These are phyloP conservation scores for Scorias spongiosa DNA, from an alignment of 2,329 filamentous ascomycete genomes.

Conservation along the genomic window DNA sequence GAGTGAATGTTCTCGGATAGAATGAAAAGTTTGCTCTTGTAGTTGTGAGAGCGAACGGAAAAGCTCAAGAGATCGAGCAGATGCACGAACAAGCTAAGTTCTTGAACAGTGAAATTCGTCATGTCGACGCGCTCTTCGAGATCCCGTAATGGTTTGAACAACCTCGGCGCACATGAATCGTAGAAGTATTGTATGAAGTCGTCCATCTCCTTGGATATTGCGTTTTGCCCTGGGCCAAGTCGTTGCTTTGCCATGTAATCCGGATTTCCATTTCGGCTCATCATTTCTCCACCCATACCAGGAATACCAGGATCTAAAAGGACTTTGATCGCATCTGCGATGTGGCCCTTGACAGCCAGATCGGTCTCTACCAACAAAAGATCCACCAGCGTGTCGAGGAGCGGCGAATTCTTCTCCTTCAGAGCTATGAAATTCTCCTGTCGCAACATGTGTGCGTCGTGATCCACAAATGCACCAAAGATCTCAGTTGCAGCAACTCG, in stretches of 20 bases:
- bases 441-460: slow-evolving; percentile 88
- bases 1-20: slow-evolving; percentile 62
- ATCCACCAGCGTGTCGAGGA: slow-evolving; percentile 88
- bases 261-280: slow-evolving; percentile 42
- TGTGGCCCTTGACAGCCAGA: slow-evolving; percentile 84
- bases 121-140: slow-evolving; percentile 46
- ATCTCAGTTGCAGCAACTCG: slow-evolving; percentile 89
- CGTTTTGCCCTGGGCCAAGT: slow-evolving; percentile 10
- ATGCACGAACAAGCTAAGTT: slow-evolving; percentile 82
- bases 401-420: slow-evolving; percentile 65
- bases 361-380: slow-evolving; percentile 82
- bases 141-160: slow-evolving; percentile 76
- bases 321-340: slow-evolving; percentile 89
- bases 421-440: slow-evolving; percentile 86
- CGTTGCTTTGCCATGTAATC: slow-evolving; percentile 53
- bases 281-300: slow-evolving; percentile 43
- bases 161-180: slow-evolving; percentile 64
- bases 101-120: slow-evolving; percentile 54
- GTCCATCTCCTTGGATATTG: slow-evolving; percentile 28
- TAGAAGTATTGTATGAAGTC: slow-evolving; percentile 81
- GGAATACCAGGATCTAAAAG: slow-evolving; percentile 61
- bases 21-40: slow-evolving; percentile 78
- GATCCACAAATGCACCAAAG: slow-evolving; percentile 83
- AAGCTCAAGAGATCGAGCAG: slow-evolving; percentile 87
- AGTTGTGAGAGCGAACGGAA: slow-evolving; percentile 78